A percentile compares a stretch with the other conserved stretches of the same genome.
phyloP scores from a whole-genome alignment of 805 yeast species.

The Scheffersomyces amazonensis region DNA sequence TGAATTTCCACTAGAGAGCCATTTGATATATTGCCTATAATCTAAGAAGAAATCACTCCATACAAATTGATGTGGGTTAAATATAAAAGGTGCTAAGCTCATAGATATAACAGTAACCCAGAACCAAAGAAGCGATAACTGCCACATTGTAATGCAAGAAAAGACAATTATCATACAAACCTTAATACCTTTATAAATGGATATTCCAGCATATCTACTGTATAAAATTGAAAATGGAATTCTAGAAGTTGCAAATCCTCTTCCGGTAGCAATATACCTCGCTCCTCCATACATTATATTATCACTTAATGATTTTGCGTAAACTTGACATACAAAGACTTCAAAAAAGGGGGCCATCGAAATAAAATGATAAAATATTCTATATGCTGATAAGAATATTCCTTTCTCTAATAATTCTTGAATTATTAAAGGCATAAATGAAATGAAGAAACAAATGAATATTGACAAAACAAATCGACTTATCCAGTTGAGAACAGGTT shows the following conservation, averaged over 20 bases:
- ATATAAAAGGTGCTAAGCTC: slow-evolving; percentile 49
- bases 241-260: slow-evolving; percentile 90
- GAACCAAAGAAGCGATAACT: slow-evolving; percentile 62
- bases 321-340: slow-evolving; percentile 92
- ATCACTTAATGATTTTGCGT: slow-evolving; percentile 70
- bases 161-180: slow-evolving; percentile 68
- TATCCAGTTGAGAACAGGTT: slow-evolving; percentile 89
- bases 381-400: slow-evolving; percentile 62
- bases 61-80: slow-evolving; percentile 54
- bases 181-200: slow-evolving; percentile 77
- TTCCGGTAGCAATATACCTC: slow-evolving; percentile 84
- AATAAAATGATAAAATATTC: slow-evolving; percentile 71
- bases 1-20: slow-evolving; percentile 82
- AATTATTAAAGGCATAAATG: slow-evolving; percentile 82
- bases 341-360: slow-evolving; percentile 91
- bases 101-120: slow-evolving; percentile 48
- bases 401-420: slow-evolving; percentile 92
- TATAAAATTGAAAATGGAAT: slow-evolving; percentile 68
- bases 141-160: slow-evolving; percentile 81
- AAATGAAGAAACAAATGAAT: slow-evolving; percentile 87
- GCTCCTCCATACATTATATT: slow-evolving; percentile 92
- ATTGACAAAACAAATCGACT: slow-evolving; percentile 84
- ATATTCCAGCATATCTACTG: slow-evolving; percentile 70
- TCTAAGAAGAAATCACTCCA: slow-evolving; percentile 47
- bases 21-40: slow-evolving; percentile 50